Percentiles rank a stretch among this genome's conserved stretches.
Conservation (phyloP, 257 asterid genomes). For the Przewalskia tangutica region DNA sequence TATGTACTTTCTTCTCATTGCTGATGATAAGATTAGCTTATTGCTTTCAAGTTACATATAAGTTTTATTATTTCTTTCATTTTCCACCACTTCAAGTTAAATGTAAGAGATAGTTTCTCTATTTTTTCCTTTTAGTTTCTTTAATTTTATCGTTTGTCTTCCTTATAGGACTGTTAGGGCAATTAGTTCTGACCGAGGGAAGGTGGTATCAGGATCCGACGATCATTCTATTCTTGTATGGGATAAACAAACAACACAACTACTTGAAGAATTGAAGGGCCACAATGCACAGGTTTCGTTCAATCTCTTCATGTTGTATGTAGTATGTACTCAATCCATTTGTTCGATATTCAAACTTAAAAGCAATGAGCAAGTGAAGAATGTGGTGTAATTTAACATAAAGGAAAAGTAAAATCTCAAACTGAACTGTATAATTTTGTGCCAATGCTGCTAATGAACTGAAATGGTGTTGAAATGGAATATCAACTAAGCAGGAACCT, state of each 20-base stretch:
- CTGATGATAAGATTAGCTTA: not conserved
- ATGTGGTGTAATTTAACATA: not conserved
- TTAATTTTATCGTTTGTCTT: constrained; percentile 10
- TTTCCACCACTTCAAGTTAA: not conserved
- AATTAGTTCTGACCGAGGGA: constrained; percentile 88
- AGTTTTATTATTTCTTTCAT: not conserved
- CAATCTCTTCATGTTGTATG: constrained; percentile 4
- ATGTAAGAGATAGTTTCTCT: not conserved
- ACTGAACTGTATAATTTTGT: not conserved
- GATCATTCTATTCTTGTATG: constrained; percentile 91
- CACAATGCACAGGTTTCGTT: constrained; percentile 72
- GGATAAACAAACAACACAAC: constrained; percentile 95
- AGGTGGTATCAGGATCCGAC: constrained; percentile 97
- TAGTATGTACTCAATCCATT: not conserved
- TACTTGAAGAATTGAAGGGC: constrained; percentile 88
- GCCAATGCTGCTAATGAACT: not conserved
- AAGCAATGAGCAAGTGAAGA: not conserved
- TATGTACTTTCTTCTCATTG: not conserved
- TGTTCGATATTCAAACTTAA: not conserved
- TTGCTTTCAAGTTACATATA: not conserved
- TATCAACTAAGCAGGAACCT: not conserved
- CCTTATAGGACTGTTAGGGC: constrained; percentile 72
- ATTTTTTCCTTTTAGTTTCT: not conserved
- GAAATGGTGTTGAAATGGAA: not conserved
- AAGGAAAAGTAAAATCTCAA: not conserved